Evolutionary conservation across 306 rosid species (phyloP), one percentile per base, ranked within the genome.

Genomic region (Sophora flavescens): DNA sequence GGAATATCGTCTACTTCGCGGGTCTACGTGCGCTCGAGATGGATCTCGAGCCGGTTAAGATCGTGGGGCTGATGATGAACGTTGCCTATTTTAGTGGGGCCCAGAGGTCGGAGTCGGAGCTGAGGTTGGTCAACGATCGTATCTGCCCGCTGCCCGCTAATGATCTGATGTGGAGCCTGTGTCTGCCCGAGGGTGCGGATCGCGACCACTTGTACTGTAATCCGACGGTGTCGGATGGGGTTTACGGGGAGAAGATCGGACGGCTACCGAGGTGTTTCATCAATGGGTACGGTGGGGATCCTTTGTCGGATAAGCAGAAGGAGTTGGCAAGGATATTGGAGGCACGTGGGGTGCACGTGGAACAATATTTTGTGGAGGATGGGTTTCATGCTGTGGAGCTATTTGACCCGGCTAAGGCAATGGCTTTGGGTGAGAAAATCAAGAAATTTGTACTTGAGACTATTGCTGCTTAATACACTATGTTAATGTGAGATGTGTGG

Each of bases 361-460:
- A 11, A 6, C 10, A 70, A 0, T 15, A 39, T 36, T 89, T 93
- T 38, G 6, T 5, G 4, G 88, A 81, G 0, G 92, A 63, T 12
- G 97, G 97, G 14, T 86, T 32, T 14, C 98, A 91, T 70, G 96
- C 39, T 0, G 91, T 84, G 73, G 98, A 93, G 82, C 12, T 91
- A 5, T 84, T 84, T 77, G 90, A 88, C 7, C 64, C 42, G 0
- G 22, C 35, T 0, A 86, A 88, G 73, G 92, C 91, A 0, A 57
- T 17, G 3, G 87, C 56, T 14, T 66, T 84, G 28, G 0, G 0
- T 5, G 68, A 84, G 0, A 65, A 51, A 1, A 8, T 88, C 12
- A 68, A 45, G 62, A 84, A 70, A 0, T 93, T 93, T 33, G 5
- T 93, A 0, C 51, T 2, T 8, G 8, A 74, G 15, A 47, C 16